These are phyloP conservation scores for Flueggea neowawraea DNA, from an alignment of 441 rosid species.

Conservation along the genomic window DNA sequence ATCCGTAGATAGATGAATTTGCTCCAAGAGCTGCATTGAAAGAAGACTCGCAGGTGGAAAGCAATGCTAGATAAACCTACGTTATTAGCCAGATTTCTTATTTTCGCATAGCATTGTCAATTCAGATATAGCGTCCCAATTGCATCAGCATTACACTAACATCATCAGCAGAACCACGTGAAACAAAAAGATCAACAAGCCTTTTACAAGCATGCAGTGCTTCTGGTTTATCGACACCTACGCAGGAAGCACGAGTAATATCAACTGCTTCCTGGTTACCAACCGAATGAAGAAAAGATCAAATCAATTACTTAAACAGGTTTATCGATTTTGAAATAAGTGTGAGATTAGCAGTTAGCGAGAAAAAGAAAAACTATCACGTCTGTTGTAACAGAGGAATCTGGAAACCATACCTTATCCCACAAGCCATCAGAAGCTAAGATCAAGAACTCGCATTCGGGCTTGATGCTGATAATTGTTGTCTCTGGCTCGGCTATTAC, in stretches of 20 bases:
- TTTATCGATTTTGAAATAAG: too few relatives aligned
- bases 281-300: slow-evolving; percentile 39
- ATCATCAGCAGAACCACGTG: slow-evolving; percentile 75
- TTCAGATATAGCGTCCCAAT: slow-evolving; percentile 10
- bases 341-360: not conserved
- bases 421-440: slow-evolving; percentile 94
- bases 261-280: slow-evolving; percentile 90
- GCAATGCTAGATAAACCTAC: too few relatives aligned
- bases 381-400: not conserved
- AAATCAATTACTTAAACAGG: too few relatives aligned
- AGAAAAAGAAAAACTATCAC: not conserved
- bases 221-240: slow-evolving; percentile 32
- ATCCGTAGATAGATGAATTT: too few relatives aligned
- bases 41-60: too few relatives aligned
- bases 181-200: slow-evolving; percentile 61
- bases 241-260: slow-evolving; percentile 46
- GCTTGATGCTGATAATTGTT: slow-evolving; percentile 33
- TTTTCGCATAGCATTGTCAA: too few relatives aligned
- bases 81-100: too few relatives aligned
- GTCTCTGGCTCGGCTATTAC: slow-evolving; percentile 89
- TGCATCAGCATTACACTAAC: slow-evolving; percentile 74
- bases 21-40: too few relatives aligned
- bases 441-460: slow-evolving; percentile 74
- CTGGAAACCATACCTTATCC: slow-evolving; percentile 60
- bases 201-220: slow-evolving; percentile 66